Conservation (phyloP, 1,284 basidiomycete genomes). For the Sanghuangporus weigelae region DNA sequence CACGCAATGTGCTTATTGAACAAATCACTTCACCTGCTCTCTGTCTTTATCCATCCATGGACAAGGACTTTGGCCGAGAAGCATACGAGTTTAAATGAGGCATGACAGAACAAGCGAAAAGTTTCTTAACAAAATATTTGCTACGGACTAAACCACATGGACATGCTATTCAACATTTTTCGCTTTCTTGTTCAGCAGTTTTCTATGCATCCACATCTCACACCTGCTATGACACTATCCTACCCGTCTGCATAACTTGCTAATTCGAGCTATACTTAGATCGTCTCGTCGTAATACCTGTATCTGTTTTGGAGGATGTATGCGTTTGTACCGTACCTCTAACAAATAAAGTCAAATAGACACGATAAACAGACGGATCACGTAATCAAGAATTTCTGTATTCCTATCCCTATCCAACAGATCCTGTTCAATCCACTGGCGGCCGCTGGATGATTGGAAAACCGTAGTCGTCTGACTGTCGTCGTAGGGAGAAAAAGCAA, state of each 20-base stretch:
- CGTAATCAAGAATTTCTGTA: background rate
- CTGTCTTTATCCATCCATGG: background rate
- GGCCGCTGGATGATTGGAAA: no score
- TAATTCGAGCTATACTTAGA: background rate
- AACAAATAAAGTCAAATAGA: no score
- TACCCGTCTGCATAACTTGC: background rate
- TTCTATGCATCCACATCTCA: background rate
- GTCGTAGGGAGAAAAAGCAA: no score
- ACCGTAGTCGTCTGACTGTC: no score
- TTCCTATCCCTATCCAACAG: no score
- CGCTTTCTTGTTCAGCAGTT: background rate
- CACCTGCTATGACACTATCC: background rate
- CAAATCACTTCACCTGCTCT: background rate
- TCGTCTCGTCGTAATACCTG: background rate
- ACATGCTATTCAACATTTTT: background rate
- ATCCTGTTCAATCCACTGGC: no score
- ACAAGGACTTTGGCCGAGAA: background rate
- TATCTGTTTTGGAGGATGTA: background rate
- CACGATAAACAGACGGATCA: background rate
- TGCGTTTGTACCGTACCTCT: background rate
- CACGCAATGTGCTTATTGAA: background rate
- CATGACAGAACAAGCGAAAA: background rate
- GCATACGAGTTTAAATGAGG: background rate
- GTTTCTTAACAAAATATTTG: background rate
- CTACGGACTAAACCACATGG: background rate